A percentile compares a stretch with the other conserved stretches of the same genome.
phyloP scores from a whole-genome alignment of 2,329 filamentous ascomycete species.

The Penicillium expansum region DNA sequence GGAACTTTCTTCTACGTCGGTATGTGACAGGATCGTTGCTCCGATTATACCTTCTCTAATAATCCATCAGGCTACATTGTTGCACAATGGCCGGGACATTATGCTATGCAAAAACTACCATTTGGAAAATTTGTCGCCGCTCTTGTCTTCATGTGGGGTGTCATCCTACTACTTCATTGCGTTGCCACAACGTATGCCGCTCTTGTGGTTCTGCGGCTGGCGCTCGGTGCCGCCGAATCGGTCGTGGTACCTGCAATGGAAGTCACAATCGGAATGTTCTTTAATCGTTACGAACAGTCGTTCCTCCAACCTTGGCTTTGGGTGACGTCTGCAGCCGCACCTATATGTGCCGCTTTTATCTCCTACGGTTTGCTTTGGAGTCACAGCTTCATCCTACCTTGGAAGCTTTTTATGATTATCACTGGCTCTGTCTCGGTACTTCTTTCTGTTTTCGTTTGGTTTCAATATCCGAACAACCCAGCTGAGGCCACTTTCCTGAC shows the following conservation, averaged over 20 bases:
- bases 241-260: conserved; percentile 44
- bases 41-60: background rate
- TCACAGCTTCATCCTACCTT: conserved; percentile 15
- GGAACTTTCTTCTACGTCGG: conserved; percentile 46
- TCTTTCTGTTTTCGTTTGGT: conserved; percentile 21
- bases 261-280: conserved; percentile 45
- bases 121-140: conserved; percentile 37
- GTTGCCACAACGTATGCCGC: conserved; percentile 34
- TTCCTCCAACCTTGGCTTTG: conserved; percentile 54
- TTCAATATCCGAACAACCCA: conserved; percentile 19
- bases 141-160: conserved; percentile 35
- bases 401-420: conserved; percentile 34
- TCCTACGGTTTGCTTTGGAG: conserved; percentile 43
- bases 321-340: conserved; percentile 30
- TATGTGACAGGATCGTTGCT: conserved; percentile 8
- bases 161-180: conserved; percentile 42
- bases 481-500: conserved; percentile 14
- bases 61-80: conserved; percentile 36
- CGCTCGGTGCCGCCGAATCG: conserved; percentile 38
- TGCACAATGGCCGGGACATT: conserved; percentile 41
- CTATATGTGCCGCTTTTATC: conserved; percentile 40
- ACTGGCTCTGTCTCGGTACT: conserved; percentile 39
- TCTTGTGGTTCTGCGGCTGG: conserved; percentile 38
- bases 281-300: conserved; percentile 46
- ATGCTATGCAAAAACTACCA: conserved; percentile 42